Conservation (phyloP, 2,329 filamentous ascomycete genomes). For the Amauroascus niger region DNA sequence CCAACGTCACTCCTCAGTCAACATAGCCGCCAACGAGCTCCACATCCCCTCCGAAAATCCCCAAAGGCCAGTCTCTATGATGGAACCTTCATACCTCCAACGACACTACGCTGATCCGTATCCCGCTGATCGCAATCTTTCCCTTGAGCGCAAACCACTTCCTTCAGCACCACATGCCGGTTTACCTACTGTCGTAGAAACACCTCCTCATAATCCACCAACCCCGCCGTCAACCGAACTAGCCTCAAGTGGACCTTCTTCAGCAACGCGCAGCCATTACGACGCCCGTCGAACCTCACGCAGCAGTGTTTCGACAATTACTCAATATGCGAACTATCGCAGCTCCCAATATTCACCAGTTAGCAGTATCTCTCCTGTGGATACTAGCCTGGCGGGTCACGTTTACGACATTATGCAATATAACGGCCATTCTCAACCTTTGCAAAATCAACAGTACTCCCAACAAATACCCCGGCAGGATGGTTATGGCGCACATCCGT, state of each 20-base stretch:
- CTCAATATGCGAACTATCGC: neutral
- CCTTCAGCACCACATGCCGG: neutral
- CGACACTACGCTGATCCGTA: neutral
- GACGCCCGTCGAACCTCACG: neutral
- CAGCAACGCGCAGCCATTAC: neutral
- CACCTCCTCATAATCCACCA: neutral
- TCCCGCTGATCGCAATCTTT: neutral
- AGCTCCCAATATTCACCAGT: conserved; percentile 3
- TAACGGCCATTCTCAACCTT: neutral
- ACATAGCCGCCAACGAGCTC: neutral
- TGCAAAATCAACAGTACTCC: neutral
- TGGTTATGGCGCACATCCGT: neutral
- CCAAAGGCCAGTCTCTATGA: conserved; percentile 7
- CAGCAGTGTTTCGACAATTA: neutral
- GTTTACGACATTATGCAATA: neutral
- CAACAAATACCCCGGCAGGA: neutral
- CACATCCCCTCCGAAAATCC: neutral
- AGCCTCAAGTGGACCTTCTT: conserved; percentile 2
- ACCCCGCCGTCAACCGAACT: conserved; percentile 4
- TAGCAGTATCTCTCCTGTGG: conserved; percentile 6
- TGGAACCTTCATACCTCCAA: neutral
- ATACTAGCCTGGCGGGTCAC: neutral
- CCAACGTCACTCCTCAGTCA: neutral
- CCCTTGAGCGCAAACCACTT: conserved; percentile 1
- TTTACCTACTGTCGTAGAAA: neutral